Evolutionary conservation across 2,329 filamentous ascomycete genomes (phyloP).

Genomic region (Metarhizium robertsii): DNA sequence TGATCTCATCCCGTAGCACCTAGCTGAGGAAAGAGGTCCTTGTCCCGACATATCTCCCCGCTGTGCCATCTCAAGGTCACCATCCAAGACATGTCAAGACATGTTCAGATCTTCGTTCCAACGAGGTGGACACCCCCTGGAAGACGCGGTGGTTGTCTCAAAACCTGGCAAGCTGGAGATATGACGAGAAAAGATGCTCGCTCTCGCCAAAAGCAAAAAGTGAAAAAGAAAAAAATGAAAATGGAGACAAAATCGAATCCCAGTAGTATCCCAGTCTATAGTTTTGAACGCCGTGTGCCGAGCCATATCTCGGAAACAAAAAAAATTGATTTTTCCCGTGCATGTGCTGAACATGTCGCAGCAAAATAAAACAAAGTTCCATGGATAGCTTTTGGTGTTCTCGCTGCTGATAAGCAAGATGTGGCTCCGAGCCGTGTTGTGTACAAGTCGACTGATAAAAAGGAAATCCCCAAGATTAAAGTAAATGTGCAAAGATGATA

Average conservation of each 20-base stretch:
- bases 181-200: slow-evolving; percentile 7
- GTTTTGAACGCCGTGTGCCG: slow-evolving; percentile 21
- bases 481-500: slow-evolving; percentile 17
- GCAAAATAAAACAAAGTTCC: background rate
- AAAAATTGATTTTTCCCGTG: slow-evolving; percentile 8
- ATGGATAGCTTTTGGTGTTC: slow-evolving; percentile 13
- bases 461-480: slow-evolving; percentile 8
- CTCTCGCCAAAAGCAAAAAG: slow-evolving; percentile 3
- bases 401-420: slow-evolving; percentile 29
- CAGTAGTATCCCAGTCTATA: slow-evolving; percentile 19
- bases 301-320: slow-evolving; percentile 8
- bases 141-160: slow-evolving; percentile 4
- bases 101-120: slow-evolving; percentile 21
- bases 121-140: background rate
- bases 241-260: slow-evolving; percentile 6
- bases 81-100: slow-evolving; percentile 23
- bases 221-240: slow-evolving; percentile 2
- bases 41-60: background rate
- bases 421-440: slow-evolving; percentile 27
- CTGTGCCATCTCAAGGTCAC: background rate
- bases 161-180: slow-evolving; percentile 8
- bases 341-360: background rate
- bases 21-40: background rate
- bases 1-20: background rate
- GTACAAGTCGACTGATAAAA: slow-evolving; percentile 23